These are phyloP conservation scores for Pisolithus marmoratus DNA, from an alignment of 768 basidiomycete species.

Conservation along the genomic window DNA sequence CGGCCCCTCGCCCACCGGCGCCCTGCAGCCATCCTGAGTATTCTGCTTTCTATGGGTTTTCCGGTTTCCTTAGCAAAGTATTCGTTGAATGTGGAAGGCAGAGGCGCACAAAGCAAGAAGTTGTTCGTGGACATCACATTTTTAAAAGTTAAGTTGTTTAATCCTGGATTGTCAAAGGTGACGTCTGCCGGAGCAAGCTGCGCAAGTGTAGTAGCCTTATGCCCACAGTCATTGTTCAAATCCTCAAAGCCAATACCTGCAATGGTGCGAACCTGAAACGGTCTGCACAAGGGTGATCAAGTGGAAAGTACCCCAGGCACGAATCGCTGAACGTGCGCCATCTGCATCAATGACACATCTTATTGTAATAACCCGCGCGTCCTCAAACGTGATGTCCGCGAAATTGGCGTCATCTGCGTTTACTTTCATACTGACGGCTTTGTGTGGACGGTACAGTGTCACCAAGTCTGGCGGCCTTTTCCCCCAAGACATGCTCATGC, in stretches of 20 bases:
- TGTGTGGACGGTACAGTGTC: constrained; percentile 34
- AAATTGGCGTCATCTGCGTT: constrained; percentile 23
- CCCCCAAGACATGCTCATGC: constrained; percentile 33
- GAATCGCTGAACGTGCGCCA: constrained; percentile 41
- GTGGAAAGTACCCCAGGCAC: constrained; percentile 5
- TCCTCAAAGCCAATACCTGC: constrained; percentile 40
- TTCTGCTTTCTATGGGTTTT: constrained; percentile 1
- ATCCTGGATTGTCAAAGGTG: constrained; percentile 19
- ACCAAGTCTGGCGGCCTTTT: constrained; percentile 27
- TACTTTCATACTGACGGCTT: constrained; percentile 31
- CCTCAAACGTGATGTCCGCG: constrained; percentile 40
- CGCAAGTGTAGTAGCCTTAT: constrained; percentile 22
- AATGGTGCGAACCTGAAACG: constrained; percentile 36
- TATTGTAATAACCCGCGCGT: constrained; percentile 37
- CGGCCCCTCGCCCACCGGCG: constrained; percentile 30
- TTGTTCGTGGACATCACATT: constrained; percentile 23
- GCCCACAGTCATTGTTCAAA: constrained; percentile 28
- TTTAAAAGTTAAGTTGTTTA: constrained; percentile 4
- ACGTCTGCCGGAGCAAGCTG: constrained; percentile 47
- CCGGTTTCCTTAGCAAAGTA: constrained; percentile 7
- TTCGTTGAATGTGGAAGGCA: constrained; percentile 27
- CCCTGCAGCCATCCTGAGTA: constrained; percentile 40
- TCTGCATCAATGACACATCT: constrained; percentile 49
- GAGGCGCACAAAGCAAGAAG: constrained; percentile 31
- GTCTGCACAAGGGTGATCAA: background rate